Percentiles rank a stretch among this genome's conserved stretches.
Conservation (phyloP, 1,284 basidiomycete species). For the Meira miltonrushii region DNA sequence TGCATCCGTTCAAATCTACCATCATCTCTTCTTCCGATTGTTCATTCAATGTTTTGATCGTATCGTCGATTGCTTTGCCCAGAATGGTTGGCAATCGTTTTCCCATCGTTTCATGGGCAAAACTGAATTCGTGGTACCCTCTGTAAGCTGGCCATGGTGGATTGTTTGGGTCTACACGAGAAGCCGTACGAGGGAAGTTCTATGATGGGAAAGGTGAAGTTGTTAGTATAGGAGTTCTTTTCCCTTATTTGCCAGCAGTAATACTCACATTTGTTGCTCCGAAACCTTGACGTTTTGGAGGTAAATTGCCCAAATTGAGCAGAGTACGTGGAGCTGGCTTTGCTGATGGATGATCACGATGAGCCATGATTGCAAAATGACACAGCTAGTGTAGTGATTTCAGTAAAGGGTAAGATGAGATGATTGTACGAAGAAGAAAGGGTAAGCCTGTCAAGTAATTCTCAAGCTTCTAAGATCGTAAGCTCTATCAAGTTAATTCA, state of each 20-base stretch:
- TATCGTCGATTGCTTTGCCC: constrained; percentile 91
- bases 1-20: constrained; percentile 77
- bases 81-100: constrained; percentile 89
- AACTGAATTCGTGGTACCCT: constrained; percentile 76
- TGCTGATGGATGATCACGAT: constrained; percentile 15
- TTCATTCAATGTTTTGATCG: constrained; percentile 81
- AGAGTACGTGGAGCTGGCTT: constrained; percentile 49
- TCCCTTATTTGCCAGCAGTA: not conserved
- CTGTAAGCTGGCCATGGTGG: constrained; percentile 84
- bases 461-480: no score
- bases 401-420: not conserved
- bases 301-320: constrained; percentile 51
- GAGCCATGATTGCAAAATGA: not conserved
- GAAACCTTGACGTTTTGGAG: constrained; percentile 47
- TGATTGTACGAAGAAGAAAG: no score
- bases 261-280: constrained; percentile 20
- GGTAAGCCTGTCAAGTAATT: no score
- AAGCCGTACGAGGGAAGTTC: constrained; percentile 38
- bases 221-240: constrained; percentile 10
- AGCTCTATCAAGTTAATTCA: no score
- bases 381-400: not conserved
- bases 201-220: constrained; percentile 3
- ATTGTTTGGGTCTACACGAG: constrained; percentile 70
- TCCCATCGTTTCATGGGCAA: constrained; percentile 63
- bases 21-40: constrained; percentile 70